Evolutionary conservation across 805 yeast genomes (phyloP).

Genomic region (Ogataea sp.): DNA sequence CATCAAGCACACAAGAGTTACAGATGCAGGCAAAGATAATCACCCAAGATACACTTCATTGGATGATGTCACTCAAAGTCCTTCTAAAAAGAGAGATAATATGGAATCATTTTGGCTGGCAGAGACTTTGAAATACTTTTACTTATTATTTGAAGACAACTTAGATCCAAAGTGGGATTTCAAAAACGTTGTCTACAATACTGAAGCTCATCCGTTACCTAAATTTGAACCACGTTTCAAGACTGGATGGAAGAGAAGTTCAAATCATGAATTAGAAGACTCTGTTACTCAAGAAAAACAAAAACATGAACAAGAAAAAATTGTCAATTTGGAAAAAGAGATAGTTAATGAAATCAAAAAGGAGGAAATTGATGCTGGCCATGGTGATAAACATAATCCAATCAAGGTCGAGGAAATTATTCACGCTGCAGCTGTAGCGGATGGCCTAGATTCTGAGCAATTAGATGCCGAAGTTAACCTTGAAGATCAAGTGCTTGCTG

Average conservation of each 20-base stretch:
- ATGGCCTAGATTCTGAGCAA: too few species aligned
- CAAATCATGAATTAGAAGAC: not conserved
- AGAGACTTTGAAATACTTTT: conserved; percentile 83
- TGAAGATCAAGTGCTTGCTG: too few species aligned
- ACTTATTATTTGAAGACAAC: conserved; percentile 63
- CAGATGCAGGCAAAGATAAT: conserved; percentile 38
- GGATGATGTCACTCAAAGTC: conserved; percentile 56
- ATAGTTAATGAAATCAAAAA: not conserved
- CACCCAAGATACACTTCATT: conserved; percentile 48
- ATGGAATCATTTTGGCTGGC: conserved; percentile 93
- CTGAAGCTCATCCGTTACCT: conserved; percentile 95
- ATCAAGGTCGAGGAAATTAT: not conserved
- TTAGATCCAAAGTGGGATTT: conserved; percentile 56
- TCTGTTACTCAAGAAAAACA: not conserved
- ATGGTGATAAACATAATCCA: not conserved
- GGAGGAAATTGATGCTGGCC: too few species aligned
- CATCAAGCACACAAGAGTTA: conserved; percentile 46
- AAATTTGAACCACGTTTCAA: conserved; percentile 42
- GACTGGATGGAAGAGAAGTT: conserved; percentile 52
- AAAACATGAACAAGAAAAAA: not conserved
- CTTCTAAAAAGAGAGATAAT: conserved; percentile 51
- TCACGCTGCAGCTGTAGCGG: conserved; percentile 5
- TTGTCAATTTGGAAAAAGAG: not conserved
- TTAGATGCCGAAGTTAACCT: too few species aligned
- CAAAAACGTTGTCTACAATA: conserved; percentile 69